Evolutionary conservation across 306 rosid genomes (phyloP), one percentile per base, ranked within the genome.

Genomic region (Castanea mollissima): DNA sequence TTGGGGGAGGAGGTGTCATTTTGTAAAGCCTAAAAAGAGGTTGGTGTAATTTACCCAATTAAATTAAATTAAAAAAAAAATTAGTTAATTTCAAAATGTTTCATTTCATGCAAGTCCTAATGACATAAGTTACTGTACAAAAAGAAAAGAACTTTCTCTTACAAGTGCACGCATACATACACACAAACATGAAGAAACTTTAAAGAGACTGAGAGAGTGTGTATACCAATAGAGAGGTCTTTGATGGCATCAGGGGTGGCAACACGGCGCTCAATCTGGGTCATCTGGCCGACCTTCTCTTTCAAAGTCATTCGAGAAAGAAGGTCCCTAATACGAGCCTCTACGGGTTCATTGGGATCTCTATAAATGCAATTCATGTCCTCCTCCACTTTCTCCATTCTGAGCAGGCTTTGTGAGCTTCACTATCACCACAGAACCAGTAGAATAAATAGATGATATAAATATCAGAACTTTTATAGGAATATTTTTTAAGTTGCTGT

Each of bases 201-300:
- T 16, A 5, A 18, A 51, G 18, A 67, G 3, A 25, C 1, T 5
- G 12, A 16, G 44, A 32, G 29, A 27, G 4, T 15, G 9, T 0
- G 25, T 16, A 15, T 85, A 88, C 92, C 92, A 0, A 86, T 71
- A 60, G 76, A 62, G 52, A 79, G 77, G 64, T 79, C 86, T 80
- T 52, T 77, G 23, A 88, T 73, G 78, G 83, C 73, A 41, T 55
- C 68, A 3, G 83, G 83, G 56, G 83, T 74, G 41, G 82, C 84
- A 4, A 81, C 86, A 25, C 80, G 52, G 46, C 89, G 88, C 78
- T 88, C 89, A 51, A 88, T 88, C 72, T 86, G 88, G 35, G 88
- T 83, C 86, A 88, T 88, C 74, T 88, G 88, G 75, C 88, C 88
- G 32, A 77, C 78, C 73, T 88, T 88, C 72, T 88, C 88, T 41